Evolutionary conservation across 495 filamentous ascomycete species (phyloP).

Genomic region (Aspergillus affinis): DNA sequence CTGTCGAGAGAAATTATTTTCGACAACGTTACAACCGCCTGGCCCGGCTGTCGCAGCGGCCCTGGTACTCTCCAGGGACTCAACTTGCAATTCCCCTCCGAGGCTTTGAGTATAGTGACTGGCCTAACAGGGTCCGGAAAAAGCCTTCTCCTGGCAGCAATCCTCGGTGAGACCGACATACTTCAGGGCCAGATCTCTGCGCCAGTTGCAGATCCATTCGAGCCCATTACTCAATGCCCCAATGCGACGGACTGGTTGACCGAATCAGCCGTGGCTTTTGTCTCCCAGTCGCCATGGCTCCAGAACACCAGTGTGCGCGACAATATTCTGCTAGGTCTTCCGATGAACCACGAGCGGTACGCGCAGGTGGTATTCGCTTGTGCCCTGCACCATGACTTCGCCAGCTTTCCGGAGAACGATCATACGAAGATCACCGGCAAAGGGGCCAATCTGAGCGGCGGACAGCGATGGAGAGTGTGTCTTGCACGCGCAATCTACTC

Average conservation of each 20-base stretch:
- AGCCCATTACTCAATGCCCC: conserved; percentile 21
- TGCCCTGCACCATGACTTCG: conserved; percentile 68
- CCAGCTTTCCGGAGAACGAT: conserved; percentile 76
- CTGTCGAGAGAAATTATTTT: conserved; percentile 52
- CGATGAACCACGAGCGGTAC: conserved; percentile 47
- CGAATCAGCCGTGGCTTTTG: conserved; percentile 35
- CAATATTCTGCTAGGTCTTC: conserved; percentile 59
- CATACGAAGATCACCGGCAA: conserved; percentile 77
- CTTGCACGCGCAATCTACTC: conserved; percentile 54
- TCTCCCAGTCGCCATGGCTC: conserved; percentile 58
- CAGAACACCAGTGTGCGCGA: conserved; percentile 52
- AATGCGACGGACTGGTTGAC: not conserved
- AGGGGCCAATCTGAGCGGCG: conserved; percentile 79
- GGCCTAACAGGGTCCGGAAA: conserved; percentile 9
- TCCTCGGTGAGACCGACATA: conserved; percentile 1
- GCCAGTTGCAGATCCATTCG: conserved; percentile 3
- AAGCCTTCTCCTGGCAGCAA: conserved; percentile 1
- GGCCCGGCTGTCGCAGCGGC: conserved; percentile 55
- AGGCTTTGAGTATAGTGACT: conserved; percentile 58
- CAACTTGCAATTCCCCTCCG: conserved; percentile 59
- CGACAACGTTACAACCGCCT: conserved; percentile 62
- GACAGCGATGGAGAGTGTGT: conserved; percentile 75
- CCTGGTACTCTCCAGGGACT: conserved; percentile 56
- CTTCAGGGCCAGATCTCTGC: conserved; percentile 22
- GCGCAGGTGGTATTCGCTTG: conserved; percentile 57